Conservation (phyloP, 228 moss, liverwort and hornwort species). For the Sphagnum fallax region DNA sequence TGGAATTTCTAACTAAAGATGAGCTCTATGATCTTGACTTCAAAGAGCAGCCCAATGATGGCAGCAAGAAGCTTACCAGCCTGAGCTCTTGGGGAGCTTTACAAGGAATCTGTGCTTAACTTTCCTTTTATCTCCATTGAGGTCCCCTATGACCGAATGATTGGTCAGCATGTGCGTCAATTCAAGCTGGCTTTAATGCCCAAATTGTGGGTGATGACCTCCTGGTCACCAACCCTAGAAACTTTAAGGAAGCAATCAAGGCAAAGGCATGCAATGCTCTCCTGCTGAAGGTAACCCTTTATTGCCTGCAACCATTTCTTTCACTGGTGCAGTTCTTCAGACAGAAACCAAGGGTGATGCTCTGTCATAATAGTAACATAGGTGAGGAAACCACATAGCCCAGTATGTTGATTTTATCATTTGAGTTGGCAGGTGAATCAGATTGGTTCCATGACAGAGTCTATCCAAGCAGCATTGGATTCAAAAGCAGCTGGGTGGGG, state of each 20-base stretch:
- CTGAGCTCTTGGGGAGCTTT: slow-evolving; percentile 84
- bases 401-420: background rate
- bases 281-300: slow-evolving; percentile 33
- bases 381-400: background rate
- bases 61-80: slow-evolving; percentile 67
- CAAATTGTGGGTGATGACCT: slow-evolving; percentile 72
- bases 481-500: slow-evolving; percentile 97
- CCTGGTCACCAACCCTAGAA: slow-evolving; percentile 92
- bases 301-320: background rate
- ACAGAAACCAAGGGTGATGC: background rate
- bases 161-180: slow-evolving; percentile 81
- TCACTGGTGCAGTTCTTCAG: background rate
- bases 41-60: slow-evolving; percentile 89
- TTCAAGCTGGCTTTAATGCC: slow-evolving; percentile 58
- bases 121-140: slow-evolving; percentile 92
- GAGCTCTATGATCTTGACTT: slow-evolving; percentile 91
- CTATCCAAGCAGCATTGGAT: slow-evolving; percentile 88
- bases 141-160: slow-evolving; percentile 94
- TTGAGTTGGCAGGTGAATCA: slow-evolving; percentile 64
- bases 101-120: slow-evolving; percentile 76
- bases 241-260: slow-evolving; percentile 72
- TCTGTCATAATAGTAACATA: background rate
- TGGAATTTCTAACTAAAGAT: slow-evolving; percentile 64
- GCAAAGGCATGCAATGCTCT: slow-evolving; percentile 86
- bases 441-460: slow-evolving; percentile 93